Evolutionary conservation across 2,329 filamentous ascomycete species (phyloP).

Genomic region (Ophioceras dolichostomum): DNA sequence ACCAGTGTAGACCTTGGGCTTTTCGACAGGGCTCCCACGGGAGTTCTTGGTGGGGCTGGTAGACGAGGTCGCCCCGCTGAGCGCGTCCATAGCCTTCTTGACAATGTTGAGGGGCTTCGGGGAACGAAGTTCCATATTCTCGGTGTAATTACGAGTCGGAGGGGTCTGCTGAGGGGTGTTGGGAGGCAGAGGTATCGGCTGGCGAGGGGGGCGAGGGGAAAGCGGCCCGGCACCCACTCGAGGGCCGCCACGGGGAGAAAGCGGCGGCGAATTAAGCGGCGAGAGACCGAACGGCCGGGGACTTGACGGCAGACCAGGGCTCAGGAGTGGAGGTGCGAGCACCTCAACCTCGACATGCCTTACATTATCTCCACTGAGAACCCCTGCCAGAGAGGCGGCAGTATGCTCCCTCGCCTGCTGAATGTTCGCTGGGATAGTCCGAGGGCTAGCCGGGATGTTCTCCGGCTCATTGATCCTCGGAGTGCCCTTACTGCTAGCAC

Average conservation of each 20-base stretch:
- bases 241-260: conserved; percentile 47
- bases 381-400: conserved; percentile 38
- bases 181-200: conserved; percentile 60
- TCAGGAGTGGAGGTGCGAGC: conserved; percentile 34
- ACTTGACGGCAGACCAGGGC: conserved; percentile 47
- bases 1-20: conserved; percentile 52
- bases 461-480: conserved; percentile 20
- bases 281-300: conserved; percentile 43
- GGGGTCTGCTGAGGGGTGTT: conserved; percentile 55
- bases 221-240: conserved; percentile 20
- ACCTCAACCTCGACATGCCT: conserved; percentile 7
- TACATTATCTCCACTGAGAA: conserved; percentile 27
- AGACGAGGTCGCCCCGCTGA: conserved; percentile 5
- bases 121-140: conserved; percentile 22
- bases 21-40: conserved; percentile 25
- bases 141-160: conserved; percentile 22
- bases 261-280: conserved; percentile 49
- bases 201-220: conserved; percentile 62
- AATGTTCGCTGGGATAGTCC: conserved; percentile 16
- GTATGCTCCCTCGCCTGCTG: conserved; percentile 25
- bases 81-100: conserved; percentile 18
- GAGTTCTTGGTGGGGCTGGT: conserved; percentile 18
- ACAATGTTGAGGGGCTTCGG: conserved; percentile 26
- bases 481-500: conserved; percentile 31
- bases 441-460: conserved; percentile 25